Evolutionary conservation across 2,329 filamentous ascomycete species (phyloP), one percentile per base, ranked within the genome.

Genomic region (Paraphaeosphaeria sporulosa): DNA sequence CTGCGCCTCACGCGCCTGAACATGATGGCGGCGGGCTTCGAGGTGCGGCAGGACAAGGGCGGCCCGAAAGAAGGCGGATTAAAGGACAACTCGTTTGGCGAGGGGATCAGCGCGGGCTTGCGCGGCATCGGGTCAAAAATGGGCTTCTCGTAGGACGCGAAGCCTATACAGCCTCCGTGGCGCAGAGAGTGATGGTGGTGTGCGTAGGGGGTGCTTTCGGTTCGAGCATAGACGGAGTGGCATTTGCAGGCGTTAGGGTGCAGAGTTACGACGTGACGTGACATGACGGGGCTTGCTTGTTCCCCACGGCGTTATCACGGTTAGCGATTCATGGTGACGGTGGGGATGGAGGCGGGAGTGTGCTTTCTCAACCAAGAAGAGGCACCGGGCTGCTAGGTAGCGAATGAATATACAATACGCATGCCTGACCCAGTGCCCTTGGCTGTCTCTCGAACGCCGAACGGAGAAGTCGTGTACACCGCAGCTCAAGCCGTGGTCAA

Each of bases 1-100:
- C 84, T 96, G 66, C 88, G 92, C 46, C 83, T 98, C 55, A 84
- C 94, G 55, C 87, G 90, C 49, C 89, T 97, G 71, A 93, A 90
- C 66, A 86, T 96, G 61, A 77, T 89, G 4, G 86, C 89, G 30
- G 90, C 92, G 0, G 90, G 92, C 8, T 82, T 97, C 30, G 92
- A 96, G 65, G 84, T 94, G 63, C 64, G 67, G 36, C 61, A 58
- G 15, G 67, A 73, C 4, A 78, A 75, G 62, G 55, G 59, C 8
- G 38, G 58, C 12, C 54, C 25, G 8, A 64, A 69, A 12, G 68
- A 70, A 48, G 53, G 56, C 19, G 68, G 69, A 56, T 54, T 56
- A 23, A 51, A 60, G 17, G 36, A 58, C n/a, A 58, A 55, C 21
- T 23, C n/a, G 8, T 57, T 65, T 50, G 64, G 66, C 19, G 68